These are phyloP conservation scores for Dunaliella primolecta DNA, from an alignment of 139 green algal species.

Conservation along the genomic window DNA sequence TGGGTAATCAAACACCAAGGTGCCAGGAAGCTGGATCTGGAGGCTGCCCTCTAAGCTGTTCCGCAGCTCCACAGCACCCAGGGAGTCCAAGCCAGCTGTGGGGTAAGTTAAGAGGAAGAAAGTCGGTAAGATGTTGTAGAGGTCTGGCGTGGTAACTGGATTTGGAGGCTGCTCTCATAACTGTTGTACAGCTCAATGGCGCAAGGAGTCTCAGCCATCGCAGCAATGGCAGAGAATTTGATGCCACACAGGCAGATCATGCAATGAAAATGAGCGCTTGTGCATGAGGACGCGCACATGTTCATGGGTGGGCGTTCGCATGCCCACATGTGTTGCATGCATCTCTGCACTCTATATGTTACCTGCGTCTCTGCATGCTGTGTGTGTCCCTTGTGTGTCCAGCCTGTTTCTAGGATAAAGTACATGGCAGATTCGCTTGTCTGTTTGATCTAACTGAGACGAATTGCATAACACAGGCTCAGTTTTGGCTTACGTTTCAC, in stretches of 20 bases:
- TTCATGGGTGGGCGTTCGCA: no score
- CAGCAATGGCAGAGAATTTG: background rate
- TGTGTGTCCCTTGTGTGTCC: no score
- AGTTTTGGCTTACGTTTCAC: background rate
- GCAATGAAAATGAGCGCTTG: no score
- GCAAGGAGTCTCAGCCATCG: background rate
- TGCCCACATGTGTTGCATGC: no score
- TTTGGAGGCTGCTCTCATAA: background rate
- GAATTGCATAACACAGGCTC: background rate
- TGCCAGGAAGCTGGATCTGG: constrained; percentile 64
- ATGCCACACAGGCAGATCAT: background rate
- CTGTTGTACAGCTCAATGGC: background rate
- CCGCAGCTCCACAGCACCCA: constrained; percentile 74
- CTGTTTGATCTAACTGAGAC: background rate
- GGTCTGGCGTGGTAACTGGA: background rate
- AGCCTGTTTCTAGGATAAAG: no score
- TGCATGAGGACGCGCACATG: no score
- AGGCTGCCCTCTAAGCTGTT: constrained; percentile 54
- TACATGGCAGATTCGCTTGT: no score
- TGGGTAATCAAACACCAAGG: constrained; percentile 88
- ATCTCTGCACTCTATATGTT: no score
- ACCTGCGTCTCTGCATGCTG: no score
- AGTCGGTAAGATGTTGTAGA: no score
- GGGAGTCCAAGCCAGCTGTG: constrained; percentile 71
- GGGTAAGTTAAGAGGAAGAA: constrained; percentile 64